Percentiles rank a stretch among this genome's conserved stretches.
Evolutionary conservation across 768 basidiomycete genomes (phyloP).

Genomic region (Boletus edulis): DNA sequence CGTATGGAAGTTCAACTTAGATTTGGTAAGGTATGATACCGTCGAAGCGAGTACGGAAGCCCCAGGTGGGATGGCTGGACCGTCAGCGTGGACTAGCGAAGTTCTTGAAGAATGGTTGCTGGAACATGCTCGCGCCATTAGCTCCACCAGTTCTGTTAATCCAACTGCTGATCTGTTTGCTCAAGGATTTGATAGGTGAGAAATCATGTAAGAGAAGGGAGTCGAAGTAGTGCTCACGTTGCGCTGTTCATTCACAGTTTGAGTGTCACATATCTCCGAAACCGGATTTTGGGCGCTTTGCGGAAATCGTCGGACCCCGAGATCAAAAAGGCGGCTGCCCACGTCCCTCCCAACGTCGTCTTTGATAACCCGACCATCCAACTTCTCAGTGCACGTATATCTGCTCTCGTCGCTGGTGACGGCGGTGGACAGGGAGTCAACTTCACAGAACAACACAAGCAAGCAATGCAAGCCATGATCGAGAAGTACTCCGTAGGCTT

Average conservation of each 20-base stretch:
- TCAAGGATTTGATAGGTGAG: constrained; percentile 39
- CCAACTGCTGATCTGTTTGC: constrained; percentile 26
- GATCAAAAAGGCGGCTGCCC: constrained; percentile 21
- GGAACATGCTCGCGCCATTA: constrained; percentile 21
- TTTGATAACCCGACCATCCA: constrained; percentile 41
- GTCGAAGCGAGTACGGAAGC: constrained; percentile 27
- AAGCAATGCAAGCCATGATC: constrained; percentile 37
- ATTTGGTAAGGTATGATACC: constrained; percentile 26
- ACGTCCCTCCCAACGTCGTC: constrained; percentile 33
- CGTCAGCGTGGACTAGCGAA: constrained; percentile 22
- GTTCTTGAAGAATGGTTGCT: constrained; percentile 27
- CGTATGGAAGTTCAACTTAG: background rate
- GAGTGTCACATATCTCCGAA: constrained; percentile 30
- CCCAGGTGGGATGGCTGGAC: constrained; percentile 22
- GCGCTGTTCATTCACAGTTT: constrained; percentile 15
- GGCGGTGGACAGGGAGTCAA: background rate
- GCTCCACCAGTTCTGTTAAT: constrained; percentile 2
- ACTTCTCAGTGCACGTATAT: constrained; percentile 27
- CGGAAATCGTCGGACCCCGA: constrained; percentile 31
- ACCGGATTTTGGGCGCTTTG: constrained; percentile 20
- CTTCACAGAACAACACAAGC: constrained; percentile 7
- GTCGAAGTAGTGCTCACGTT: background rate
- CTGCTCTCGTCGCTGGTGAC: constrained; percentile 3
- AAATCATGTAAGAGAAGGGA: background rate
- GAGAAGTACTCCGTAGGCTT: constrained; percentile 35